Evolutionary conservation across 129 eudicot genomes (phyloP), one percentile per base, ranked within the genome.

Genomic region (Lactuca sativa): DNA sequence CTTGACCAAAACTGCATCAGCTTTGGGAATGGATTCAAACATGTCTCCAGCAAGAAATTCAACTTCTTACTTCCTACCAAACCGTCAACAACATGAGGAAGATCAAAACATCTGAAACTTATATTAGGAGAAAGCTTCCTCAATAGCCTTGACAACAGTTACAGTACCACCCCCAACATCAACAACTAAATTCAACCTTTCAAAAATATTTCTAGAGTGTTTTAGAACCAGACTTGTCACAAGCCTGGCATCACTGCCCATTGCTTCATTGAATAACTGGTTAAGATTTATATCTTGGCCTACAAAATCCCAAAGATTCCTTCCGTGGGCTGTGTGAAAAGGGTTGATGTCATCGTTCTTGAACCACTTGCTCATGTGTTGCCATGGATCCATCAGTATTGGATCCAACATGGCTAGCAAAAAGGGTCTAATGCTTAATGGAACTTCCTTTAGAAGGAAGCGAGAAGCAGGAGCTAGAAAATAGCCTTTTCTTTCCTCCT

Each of bases 131-230:
- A 66, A 62, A 9, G 54, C 34, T 10, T 62, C 17, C 4, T 69
- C 58, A 41, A 68, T 68, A 15, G 62, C 44, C 55, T 61, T 56
- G 17, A 67, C 72, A 40, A 75, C 43, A 1, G 77, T 75, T 25
- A 74, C 84, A 4, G 55, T 70, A n/a, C 84, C 84, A 70, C 84
- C 84, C 2, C 77, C 80, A 21, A 74, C 77, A 49, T 80, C 80
- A n/a, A 64, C 77, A 43, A 74, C 16, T 9, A 77, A 62, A 40
- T 69, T 58, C 9, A 74, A 10, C 9, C 75, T 69, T 61, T 80
- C 58, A 25, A 75, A 80, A 21, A 17, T 25, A 18, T 51, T 36
- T 7, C 4, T 44, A 49, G 15, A 66, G 1, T 77, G 47, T 25
- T 51, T 37, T 16, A 79, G 12, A 31, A 84, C 3, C 25, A 73